Base-by-base conservation (phyloP, 2,329 filamentous ascomycete genomes). In the Fusarium neocosmosporiellum region DNA sequence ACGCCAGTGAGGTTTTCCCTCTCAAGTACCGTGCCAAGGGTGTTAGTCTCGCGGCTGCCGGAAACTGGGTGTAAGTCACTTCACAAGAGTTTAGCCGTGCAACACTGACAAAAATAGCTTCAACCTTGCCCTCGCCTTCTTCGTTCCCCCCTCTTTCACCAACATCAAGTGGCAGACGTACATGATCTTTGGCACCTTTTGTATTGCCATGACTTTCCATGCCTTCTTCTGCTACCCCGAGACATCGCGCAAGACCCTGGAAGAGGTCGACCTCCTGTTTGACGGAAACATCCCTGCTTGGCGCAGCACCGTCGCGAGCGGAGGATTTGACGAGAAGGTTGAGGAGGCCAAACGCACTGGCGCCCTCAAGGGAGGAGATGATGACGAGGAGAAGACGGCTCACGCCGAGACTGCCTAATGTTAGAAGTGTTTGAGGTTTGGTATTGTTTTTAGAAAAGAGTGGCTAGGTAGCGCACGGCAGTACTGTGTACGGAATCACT, bases 1-100 rank as follows among this genome's bases (percentile, higher is more conserved):
- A 93, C 73, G 88, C 88, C 0, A 88, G 89, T 18, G 91, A 93
- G 79, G 79, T 86, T 27, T 85, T 83, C 75, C 86, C 86, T 33
- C 78, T 87, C 22, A 83, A 81, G 54, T 82, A 86, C 31, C 84
- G 87, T 66, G 86, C 86, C 63, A 89, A 88, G 77, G 87, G 86
- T 57, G 87, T 88, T 8, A 85, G 87, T 20, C 80, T 89, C 4
- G 80, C 86, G 0, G 88, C 88, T 0, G 86, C 87, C 2, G 53
- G 80, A 37, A 83, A 84, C 73, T 84, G 82, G 82, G 72, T 80
- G 77, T 80, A 71, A 77, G 78, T 71, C 16, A 2, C 78, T 81
- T 4, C 13, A 18, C 7, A 1, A 9, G 6, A 0, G 7, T 1
- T 13, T 8, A 29, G 5, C 2, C 14, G 2, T 24, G 7, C 14